Evolutionary conservation across 1,284 basidiomycete genomes (phyloP), one percentile per base, ranked within the genome.

Genomic region (Psilocybe mexicana): DNA sequence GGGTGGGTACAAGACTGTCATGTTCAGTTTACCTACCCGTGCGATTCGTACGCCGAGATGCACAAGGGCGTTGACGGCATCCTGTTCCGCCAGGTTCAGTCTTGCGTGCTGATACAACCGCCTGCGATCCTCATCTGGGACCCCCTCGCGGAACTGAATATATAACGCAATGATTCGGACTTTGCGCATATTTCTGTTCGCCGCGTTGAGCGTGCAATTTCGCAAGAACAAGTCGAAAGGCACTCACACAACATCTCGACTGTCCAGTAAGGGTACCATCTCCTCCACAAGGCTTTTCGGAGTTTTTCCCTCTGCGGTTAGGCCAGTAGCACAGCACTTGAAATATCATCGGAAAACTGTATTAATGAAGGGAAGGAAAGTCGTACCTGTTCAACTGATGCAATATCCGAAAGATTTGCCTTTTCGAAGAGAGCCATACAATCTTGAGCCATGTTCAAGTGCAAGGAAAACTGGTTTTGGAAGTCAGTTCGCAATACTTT

Each of bases 91-190:
- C 54, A 96, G 75, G 2, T 86, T 85, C 47, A 99, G 76, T 35
- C 94, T 82, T n/a, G 97, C 97, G 71, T 99, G 97, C 72, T 98
- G 96, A 72, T 96, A 99, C 58, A 99, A 74, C 58, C 97, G 80
- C 61, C 95, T 85, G 56, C 94, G 86, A 75, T 99, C 97, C 70
- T 99, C 97, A 58, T 98, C 96, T 18, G 96, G 95, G 7, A 99
- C 96, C 47, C 97, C 97, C 67, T 99, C 96, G 46, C 95, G 89
- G 74, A 91, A 87, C 72, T 98, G 88, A 67, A 99, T 94, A 74
- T 99, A 99, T 14, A 99, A 79, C 5, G 96, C 94, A 61, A 99
- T 93, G 67, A 99, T 92, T 58, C 97, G 92, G 42, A 98, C 93
- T 81, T 99, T 99, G 76, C 96, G 96, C 49, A 80, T 71, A 65